phyloP scores from a whole-genome alignment of 257 asterid genomes.

The Ilex aquifolium region DNA sequence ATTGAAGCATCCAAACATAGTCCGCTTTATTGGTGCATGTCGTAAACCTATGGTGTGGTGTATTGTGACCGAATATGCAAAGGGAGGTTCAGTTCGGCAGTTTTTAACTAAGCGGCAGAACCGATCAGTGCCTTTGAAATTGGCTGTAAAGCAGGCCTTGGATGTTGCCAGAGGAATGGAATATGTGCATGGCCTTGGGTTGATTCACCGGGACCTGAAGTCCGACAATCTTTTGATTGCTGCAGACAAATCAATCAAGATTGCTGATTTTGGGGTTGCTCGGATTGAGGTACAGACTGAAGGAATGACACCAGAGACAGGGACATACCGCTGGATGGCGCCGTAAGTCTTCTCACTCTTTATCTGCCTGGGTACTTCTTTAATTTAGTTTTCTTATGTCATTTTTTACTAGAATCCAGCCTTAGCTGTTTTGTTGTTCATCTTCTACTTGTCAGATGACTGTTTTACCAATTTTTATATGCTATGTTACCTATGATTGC shows the following conservation, averaged over 20 bases:
- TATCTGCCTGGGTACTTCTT: neutral
- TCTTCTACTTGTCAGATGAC: neutral
- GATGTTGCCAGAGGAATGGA: constrained; percentile 99
- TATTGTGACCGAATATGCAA: constrained; percentile 93
- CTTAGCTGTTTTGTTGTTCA: neutral
- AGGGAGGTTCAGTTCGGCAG: constrained; percentile 95
- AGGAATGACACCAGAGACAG: constrained; percentile 99
- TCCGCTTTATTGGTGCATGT: constrained; percentile 89
- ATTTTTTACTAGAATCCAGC: neutral
- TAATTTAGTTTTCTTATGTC: neutral
- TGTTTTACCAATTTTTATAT: neutral
- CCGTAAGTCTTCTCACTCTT: constrained; percentile 60
- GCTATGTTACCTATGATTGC: neutral
- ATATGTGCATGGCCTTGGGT: constrained; percentile 81
- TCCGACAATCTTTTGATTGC: constrained; percentile 91
- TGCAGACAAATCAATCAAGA: constrained; percentile 89
- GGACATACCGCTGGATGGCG: constrained; percentile 99
- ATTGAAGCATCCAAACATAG: constrained; percentile 87
- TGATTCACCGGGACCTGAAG: constrained; percentile 91
- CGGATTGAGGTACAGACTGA: constrained; percentile 97
- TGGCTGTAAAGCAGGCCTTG: constrained; percentile 98
- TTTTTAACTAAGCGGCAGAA: constrained; percentile 78
- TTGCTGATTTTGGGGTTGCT: constrained; percentile 98
- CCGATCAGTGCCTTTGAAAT: constrained; percentile 81
- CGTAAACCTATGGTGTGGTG: constrained; percentile 99